phyloP scores from a whole-genome alignment of 225 moss, liverwort and hornwort species.

The Pseudisothecium myosuroides region DNA sequence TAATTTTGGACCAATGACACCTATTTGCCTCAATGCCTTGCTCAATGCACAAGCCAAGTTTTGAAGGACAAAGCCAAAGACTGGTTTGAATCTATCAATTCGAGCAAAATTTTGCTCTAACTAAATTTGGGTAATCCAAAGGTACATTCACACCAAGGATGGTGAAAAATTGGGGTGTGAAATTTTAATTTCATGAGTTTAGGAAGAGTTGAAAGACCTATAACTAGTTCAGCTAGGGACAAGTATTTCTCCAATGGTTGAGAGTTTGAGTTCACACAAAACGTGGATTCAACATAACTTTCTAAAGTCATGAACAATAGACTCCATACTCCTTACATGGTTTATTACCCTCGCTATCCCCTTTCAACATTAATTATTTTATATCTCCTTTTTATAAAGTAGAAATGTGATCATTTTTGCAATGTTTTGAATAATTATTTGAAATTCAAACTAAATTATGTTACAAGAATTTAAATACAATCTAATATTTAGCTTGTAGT shows the following conservation, averaged over 20 bases:
- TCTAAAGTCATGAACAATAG: background rate
- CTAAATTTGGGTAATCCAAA: background rate
- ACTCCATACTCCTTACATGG: accelerated
- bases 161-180: background rate
- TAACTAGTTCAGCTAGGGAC: background rate
- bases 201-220: background rate
- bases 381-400: background rate
- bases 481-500: background rate
- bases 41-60: no score
- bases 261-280: background rate
- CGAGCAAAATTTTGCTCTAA: background rate
- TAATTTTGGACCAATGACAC: background rate
- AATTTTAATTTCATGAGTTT: background rate
- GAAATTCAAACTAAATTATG: background rate
- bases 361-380: background rate
- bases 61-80: accelerated
- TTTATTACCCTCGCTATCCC: background rate
- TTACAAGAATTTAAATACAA: background rate
- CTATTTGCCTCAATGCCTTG: accelerated
- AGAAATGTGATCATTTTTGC: background rate
- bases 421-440: background rate
- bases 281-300: background rate
- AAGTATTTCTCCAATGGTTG: background rate
- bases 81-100: background rate
- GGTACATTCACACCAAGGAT: background rate